Evolutionary conservation across 768 basidiomycete genomes (phyloP).

Genomic region (Trametes sanguinea): DNA sequence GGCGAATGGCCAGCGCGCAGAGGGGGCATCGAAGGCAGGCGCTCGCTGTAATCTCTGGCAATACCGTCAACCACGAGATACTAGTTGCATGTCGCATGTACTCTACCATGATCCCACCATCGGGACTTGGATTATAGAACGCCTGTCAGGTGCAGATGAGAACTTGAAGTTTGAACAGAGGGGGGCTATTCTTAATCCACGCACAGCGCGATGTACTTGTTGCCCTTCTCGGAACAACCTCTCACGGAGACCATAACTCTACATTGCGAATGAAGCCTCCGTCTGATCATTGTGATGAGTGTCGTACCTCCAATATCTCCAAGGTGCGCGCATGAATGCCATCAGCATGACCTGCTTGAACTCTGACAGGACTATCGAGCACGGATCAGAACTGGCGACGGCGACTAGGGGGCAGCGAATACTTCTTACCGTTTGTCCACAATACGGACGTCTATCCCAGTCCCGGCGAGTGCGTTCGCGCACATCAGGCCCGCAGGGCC

Average conservation of each 20-base stretch:
- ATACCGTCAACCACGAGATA: too few relatives aligned
- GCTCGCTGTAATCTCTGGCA: constrained; percentile 63
- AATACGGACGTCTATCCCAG: constrained; percentile 40
- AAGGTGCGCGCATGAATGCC: constrained; percentile 35
- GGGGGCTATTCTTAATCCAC: not conserved
- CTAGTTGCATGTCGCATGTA: not conserved
- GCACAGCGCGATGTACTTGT: constrained; percentile 31
- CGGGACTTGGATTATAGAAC: constrained; percentile 68
- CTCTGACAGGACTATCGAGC: constrained; percentile 21
- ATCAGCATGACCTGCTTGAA: constrained; percentile 34
- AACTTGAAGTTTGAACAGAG: too few relatives aligned
- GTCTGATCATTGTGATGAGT: too few relatives aligned
- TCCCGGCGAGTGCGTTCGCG: constrained; percentile 42
- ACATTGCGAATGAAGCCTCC: too few relatives aligned
- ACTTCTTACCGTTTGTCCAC: constrained; percentile 41
- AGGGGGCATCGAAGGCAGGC: constrained; percentile 60
- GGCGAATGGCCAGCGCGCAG: constrained; percentile 77
- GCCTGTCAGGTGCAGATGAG: constrained; percentile 44
- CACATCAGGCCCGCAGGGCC: constrained; percentile 47
- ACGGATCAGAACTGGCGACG: not conserved
- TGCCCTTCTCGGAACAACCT: constrained; percentile 27
- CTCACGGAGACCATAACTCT: constrained; percentile 34
- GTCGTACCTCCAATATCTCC: constrained; percentile 31
- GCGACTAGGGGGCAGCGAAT: not conserved
- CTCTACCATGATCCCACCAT: constrained; percentile 64